These are phyloP conservation scores for Geosmithia flava DNA, from an alignment of 2,329 filamentous ascomycete genomes.

Conservation along the genomic window DNA sequence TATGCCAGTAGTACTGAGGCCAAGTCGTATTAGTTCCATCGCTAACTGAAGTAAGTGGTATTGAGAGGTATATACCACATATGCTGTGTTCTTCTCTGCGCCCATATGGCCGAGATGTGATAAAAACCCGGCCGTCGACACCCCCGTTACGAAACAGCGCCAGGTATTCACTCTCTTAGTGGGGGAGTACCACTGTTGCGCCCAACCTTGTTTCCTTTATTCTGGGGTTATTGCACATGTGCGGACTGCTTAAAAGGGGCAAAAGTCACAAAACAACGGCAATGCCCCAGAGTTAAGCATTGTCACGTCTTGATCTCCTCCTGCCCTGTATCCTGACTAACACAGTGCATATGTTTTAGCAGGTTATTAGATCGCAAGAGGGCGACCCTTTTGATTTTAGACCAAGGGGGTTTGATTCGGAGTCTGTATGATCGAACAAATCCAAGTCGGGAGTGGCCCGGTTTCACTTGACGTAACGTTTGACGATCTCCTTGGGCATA, in stretches of 20 bases:
- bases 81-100: too few relatives aligned
- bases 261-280: constrained; percentile 9
- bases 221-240: not conserved
- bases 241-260: constrained; percentile 12
- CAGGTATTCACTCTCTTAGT: not conserved
- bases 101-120: too few relatives aligned
- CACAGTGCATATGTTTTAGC: constrained; percentile 31
- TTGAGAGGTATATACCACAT: too few relatives aligned
- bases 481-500: constrained; percentile 57
- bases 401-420: too few relatives aligned
- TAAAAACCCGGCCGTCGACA: too few relatives aligned
- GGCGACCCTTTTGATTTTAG: constrained; percentile 4
- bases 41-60: too few relatives aligned
- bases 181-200: not conserved
- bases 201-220: not conserved
- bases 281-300: constrained; percentile 14
- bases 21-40: too few relatives aligned
- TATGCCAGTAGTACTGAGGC: too few relatives aligned
- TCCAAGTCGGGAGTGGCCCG: not conserved
- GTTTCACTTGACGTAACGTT: constrained; percentile 16
- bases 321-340: constrained; percentile 58
- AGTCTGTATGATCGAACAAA: not conserved
- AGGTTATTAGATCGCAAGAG: constrained; percentile 66
- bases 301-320: constrained; percentile 37
- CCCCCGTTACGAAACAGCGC: not conserved